Base-by-base conservation (phyloP, 176 grass and related monocot genomes). In the Otatea glauca region DNA sequence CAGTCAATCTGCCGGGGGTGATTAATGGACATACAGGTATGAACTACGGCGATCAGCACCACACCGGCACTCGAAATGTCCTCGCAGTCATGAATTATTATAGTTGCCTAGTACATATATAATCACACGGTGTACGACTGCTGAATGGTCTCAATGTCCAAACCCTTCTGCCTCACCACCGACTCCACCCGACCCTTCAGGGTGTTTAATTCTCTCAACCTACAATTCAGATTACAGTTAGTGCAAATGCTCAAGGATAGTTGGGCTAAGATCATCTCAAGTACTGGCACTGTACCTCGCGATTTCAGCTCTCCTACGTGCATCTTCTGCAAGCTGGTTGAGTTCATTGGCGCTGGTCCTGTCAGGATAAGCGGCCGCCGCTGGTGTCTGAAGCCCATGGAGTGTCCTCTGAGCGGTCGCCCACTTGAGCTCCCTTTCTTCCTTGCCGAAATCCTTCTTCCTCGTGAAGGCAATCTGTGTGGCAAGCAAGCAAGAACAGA, bases 381-480 rank as follows among this genome's bases (percentile, higher is more conserved):
- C 88, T 44, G 83, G 81, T 21, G 90, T 7, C 76, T 94, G 89
- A 20, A 97, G 85, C 9, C 94, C 94, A 12, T 97, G 89, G 71
- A 94, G 77, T 44, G 94, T 94, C 85, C 94, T 97, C 79, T 97
- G 94, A 23, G 89, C 83, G 42, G 92, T 92, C 3, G 94, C 94
- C 94, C 94, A 97, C 85, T 89, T 92, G 76, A 85, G 85, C 83
- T 97, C 92, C 85, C 92, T 92, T 61, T 92, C 94, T 84, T 94
- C 89, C 17, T 60, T 92, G 3, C 92, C 92, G 0, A 97, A 97
- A 83, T 97, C 88, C 87, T 97, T 97, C 87, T 94, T 93, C 32
- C 90, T 90, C 47, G 92, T 97, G 71, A 97, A 97, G 8, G 94
- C 90, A 60, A 92, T 94, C 92, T 97, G 44, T 35, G 71, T 24